phyloP scores from a whole-genome alignment of 768 basidiomycete genomes.

The Gymnopilus dilepis region DNA sequence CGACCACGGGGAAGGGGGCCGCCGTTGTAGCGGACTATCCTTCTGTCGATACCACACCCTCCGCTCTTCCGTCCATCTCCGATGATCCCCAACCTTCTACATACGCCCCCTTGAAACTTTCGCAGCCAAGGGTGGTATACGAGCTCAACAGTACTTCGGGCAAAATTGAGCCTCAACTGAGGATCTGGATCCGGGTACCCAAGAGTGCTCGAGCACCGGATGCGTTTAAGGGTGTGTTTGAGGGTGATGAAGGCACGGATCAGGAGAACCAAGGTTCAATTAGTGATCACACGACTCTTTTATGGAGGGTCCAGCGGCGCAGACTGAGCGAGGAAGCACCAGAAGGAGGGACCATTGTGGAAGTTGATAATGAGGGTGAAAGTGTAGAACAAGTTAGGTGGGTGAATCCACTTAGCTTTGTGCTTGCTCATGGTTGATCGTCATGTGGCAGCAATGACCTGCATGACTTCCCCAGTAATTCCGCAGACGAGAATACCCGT shows the following conservation, averaged over 20 bases:
- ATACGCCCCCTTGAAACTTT: neutral
- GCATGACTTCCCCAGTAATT: neutral
- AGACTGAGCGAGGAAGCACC: slow-evolving; percentile 11
- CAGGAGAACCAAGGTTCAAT: slow-evolving; percentile 10
- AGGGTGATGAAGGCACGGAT: neutral
- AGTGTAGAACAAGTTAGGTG: slow-evolving; percentile 4
- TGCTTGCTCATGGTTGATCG: neutral
- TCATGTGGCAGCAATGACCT: neutral
- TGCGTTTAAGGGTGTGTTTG: neutral
- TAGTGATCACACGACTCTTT: slow-evolving; percentile 23
- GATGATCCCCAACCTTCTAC: neutral
- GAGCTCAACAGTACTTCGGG: slow-evolving; percentile 57
- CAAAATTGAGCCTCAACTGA: slow-evolving; percentile 60
- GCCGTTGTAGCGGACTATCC: neutral
- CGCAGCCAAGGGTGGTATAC: slow-evolving; percentile 50
- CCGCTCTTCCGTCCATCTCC: neutral
- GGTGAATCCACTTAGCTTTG: neutral
- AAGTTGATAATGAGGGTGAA: slow-evolving; percentile 14
- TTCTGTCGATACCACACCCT: neutral
- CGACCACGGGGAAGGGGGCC: neutral
- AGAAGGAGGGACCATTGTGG: neutral
- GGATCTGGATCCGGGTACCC: slow-evolving; percentile 47
- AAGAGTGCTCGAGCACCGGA: neutral
- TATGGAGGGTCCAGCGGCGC: slow-evolving; percentile 26
- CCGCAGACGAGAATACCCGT: neutral